Percentiles rank a stretch among this genome's conserved stretches.
phyloP scores from a whole-genome alignment of 2,329 filamentous ascomycete species.

The Sclerotinia sclerotiorum region DNA sequence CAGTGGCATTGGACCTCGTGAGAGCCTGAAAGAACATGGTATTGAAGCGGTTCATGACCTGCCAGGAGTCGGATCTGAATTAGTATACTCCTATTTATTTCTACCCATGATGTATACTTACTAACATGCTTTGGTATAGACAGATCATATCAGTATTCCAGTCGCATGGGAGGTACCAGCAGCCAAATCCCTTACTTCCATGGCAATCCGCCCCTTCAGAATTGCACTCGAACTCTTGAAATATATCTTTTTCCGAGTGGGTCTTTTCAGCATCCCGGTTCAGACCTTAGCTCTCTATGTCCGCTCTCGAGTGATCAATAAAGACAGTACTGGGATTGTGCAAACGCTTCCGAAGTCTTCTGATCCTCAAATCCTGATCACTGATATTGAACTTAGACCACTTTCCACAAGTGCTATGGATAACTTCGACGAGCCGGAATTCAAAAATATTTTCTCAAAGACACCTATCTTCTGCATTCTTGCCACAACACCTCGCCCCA shows the following conservation, averaged over 20 bases:
- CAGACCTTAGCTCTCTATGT: conserved; percentile 18
- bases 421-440: conserved; percentile 17
- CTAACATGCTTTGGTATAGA: background rate
- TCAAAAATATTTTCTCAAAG: conserved; percentile 17
- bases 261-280: conserved; percentile 21
- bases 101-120: background rate
- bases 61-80: conserved; percentile 19
- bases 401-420: conserved; percentile 21
- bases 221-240: conserved; percentile 18
- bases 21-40: conserved; percentile 18
- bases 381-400: conserved; percentile 25
- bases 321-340: background rate
- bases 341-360: background rate
- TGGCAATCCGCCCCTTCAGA: conserved; percentile 11
- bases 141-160: conserved; percentile 21
- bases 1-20: conserved; percentile 23
- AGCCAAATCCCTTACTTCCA: conserved; percentile 11
- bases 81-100: conserved; percentile 7
- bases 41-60: conserved; percentile 21
- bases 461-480: conserved; percentile 19
- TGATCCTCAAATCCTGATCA: background rate
- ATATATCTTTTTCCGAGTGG: conserved; percentile 19
- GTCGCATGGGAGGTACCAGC: conserved; percentile 23
- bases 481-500: conserved; percentile 16
- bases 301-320: conserved; percentile 10